These are phyloP conservation scores for Cyberlindnera galapagoensis DNA, from an alignment of 805 yeast species.

Conservation along the genomic window DNA sequence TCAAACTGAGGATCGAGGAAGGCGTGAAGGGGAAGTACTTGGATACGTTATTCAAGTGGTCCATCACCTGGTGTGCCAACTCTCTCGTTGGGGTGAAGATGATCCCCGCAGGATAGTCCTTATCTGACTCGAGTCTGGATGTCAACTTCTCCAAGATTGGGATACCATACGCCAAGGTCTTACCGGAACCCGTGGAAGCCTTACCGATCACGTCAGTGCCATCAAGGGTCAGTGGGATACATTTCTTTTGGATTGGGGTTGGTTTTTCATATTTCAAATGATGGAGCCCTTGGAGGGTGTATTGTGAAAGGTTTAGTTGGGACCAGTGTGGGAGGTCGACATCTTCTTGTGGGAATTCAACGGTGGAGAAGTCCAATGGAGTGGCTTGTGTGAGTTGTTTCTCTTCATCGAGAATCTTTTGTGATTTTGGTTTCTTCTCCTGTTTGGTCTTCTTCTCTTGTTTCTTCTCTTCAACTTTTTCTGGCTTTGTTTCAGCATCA, in stretches of 20 bases:
- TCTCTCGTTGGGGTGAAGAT: constrained; percentile 96
- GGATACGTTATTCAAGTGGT: constrained; percentile 59
- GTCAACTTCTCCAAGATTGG: constrained; percentile 74
- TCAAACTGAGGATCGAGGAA: constrained; percentile 63
- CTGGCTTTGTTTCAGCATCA: constrained; percentile 18
- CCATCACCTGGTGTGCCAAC: constrained; percentile 86
- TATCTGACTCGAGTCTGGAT: constrained; percentile 15
- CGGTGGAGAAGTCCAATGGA: constrained; percentile 24
- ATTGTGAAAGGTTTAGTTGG: constrained; percentile 39
- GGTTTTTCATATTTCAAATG: constrained; percentile 59
- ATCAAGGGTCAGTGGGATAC: constrained; percentile 67
- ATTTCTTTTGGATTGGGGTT: constrained; percentile 72
- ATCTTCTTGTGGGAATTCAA: constrained; percentile 29
- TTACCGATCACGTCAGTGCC: constrained; percentile 89
- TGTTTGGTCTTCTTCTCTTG: constrained; percentile 17
- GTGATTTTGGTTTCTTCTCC: constrained; percentile 16
- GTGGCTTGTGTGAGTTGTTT: constrained; percentile 13
- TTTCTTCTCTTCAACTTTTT: constrained; percentile 13
- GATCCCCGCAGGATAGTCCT: constrained; percentile 57
- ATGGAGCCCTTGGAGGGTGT: constrained; percentile 55
- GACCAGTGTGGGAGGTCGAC: constrained; percentile 60
- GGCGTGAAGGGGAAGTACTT: constrained; percentile 45
- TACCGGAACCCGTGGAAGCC: constrained; percentile 97
- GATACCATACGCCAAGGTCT: constrained; percentile 90
- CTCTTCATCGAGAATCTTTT: constrained; percentile 17